These are phyloP conservation scores for Microdochium bolleyi DNA, from an alignment of 2,329 filamentous ascomycete genomes.

Conservation along the genomic window DNA sequence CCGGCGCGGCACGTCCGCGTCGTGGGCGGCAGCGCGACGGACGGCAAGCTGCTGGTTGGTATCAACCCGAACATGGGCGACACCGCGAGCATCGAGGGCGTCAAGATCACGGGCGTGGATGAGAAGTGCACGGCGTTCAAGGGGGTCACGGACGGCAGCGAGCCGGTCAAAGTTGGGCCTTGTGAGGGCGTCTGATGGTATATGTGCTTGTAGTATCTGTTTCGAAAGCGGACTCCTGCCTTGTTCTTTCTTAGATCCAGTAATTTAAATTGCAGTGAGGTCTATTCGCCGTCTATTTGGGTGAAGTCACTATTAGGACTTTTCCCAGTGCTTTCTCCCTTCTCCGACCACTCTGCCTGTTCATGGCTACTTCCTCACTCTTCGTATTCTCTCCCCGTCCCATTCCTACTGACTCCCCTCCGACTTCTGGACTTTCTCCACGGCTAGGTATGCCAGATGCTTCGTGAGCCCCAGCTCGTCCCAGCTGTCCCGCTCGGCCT, in stretches of 20 bases:
- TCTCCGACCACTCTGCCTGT: too few relatives aligned
- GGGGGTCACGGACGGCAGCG: background rate
- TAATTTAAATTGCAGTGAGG: too few relatives aligned
- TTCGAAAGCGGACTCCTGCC: background rate
- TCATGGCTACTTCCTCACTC: too few relatives aligned
- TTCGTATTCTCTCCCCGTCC: too few relatives aligned
- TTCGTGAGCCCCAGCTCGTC: conserved; percentile 12
- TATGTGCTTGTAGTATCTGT: background rate
- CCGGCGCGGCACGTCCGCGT: conserved; percentile 33
- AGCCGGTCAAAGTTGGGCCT: background rate
- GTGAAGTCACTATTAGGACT: too few relatives aligned
- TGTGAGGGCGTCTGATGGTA: background rate
- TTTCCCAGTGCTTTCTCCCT: too few relatives aligned
- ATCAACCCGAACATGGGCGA: conserved; percentile 45
- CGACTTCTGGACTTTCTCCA: background rate
- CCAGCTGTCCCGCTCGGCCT: conserved; percentile 16
- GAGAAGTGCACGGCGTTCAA: conserved; percentile 12
- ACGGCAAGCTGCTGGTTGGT: conserved; percentile 22
- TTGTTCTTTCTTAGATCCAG: background rate
- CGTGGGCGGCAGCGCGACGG: conserved; percentile 29
- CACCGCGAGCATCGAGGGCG: conserved; percentile 31
- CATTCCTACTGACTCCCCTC: too few relatives aligned
- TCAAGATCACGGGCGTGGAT: conserved; percentile 20
- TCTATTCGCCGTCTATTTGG: too few relatives aligned
- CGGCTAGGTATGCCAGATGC: conserved; percentile 7